Evolutionary conservation across 495 filamentous ascomycete species (phyloP).

Genomic region (Aspergillus conjunctus): DNA sequence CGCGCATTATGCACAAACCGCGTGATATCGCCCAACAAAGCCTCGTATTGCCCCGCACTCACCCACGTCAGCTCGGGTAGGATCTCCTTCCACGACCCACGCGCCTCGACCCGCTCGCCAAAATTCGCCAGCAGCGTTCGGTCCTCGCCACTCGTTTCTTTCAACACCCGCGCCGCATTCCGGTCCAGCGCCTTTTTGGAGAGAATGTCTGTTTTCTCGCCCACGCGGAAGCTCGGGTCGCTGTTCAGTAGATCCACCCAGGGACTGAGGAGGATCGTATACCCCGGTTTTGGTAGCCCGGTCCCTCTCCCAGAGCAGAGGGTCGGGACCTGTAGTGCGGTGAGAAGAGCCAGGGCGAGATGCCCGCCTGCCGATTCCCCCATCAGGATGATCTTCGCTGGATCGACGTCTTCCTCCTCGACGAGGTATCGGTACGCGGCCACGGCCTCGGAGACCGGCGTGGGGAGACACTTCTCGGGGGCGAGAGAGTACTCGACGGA

Average conservation of each 20-base stretch:
- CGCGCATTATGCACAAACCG: background rate
- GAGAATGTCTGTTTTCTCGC: background rate
- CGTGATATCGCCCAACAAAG: background rate
- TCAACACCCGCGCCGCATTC: background rate
- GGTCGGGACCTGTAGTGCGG: background rate
- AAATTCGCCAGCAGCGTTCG: background rate
- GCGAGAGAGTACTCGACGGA: background rate
- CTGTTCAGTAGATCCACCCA: background rate
- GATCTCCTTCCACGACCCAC: background rate
- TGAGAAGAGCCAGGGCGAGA: background rate
- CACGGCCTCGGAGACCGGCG: background rate
- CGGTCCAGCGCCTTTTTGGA: background rate
- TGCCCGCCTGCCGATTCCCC: conserved; percentile 7
- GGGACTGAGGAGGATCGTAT: background rate
- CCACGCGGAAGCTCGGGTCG: background rate
- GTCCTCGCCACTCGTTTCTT: background rate
- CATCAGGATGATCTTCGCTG: background rate
- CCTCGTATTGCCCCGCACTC: background rate
- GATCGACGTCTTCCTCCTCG: background rate
- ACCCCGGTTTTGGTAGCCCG: background rate
- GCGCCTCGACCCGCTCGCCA: background rate
- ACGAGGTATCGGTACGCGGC: background rate
- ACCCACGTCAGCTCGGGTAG: background rate
- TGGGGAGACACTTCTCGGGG: background rate
- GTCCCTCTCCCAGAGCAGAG: background rate